Evolutionary conservation across 495 filamentous ascomycete genomes (phyloP), one percentile per base, ranked within the genome.

Genomic region (Xylaria sp.): DNA sequence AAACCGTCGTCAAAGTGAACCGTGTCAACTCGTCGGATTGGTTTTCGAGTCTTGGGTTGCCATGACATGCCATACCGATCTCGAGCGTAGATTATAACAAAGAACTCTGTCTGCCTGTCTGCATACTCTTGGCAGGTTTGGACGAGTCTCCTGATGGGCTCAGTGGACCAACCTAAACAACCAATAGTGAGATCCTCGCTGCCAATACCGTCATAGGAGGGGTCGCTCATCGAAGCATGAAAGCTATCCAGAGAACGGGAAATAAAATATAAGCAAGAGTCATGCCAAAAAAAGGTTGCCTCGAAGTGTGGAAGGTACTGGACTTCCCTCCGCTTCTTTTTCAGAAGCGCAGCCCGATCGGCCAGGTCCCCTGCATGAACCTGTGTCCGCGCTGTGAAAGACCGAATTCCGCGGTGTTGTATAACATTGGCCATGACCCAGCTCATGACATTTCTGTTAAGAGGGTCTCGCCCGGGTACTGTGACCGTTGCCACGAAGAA

Each of bases 1-100:
- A 90, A 84, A 9, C 80, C 71, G 59, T 85, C 82, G 69, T 85
- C 83, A 67, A 86, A 83, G 40, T 84, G 80, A 15, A 86, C 80
- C 8, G 84, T 85, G 33, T 83, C 80, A 2, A 86, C 75, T 35
- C 80, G 80, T 9, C 83, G 80, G 19, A 84, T 79, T 2, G 84
- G 83, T 21, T 80, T 82, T 61, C 83, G 76, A 15, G 83, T 80
- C 69, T 81, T 84, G 2, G 79, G 79, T 37, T 84, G 81, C 83
- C 83, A 85, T 5, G 77, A 72, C 50, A 79, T 77, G 0, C 81
- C 77, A 52, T 79, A 79, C 11, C 80, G 80, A 67, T 77, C 75
- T 40, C 77, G 77, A 4, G 77, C 71, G 64, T 79, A 77, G 6
- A 85, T 81, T 21, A 82, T 84, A 71, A 85, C 77, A 53, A 78